Evolutionary conservation across 169 alveolate species (phyloP), one percentile per base, ranked within the genome.

Genomic region (Cryptosporidium sp.): DNA sequence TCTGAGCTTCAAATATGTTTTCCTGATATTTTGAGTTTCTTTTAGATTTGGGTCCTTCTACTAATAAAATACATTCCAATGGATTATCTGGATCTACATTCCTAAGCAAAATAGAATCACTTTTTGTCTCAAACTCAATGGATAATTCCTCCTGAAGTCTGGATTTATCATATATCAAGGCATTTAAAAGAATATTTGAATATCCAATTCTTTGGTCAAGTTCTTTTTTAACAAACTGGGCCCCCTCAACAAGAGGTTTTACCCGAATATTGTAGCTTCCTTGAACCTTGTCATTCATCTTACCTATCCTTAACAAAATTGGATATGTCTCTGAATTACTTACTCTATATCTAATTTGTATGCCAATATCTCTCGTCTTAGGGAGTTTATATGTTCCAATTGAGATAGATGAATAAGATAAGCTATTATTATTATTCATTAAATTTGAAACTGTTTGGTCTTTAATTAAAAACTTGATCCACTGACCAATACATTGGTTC

Each of bases 81-180:
- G 53, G 80, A 65, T 80, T 31, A 21, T 60, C 5, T 37, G 89
- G 42, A 45, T 60, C 18, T 9, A 80, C 42, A 65, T 80, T 67
- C 21, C 60, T 35, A 12, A 80, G 56, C 18, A 80, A 7, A n/a
- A 80, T 62, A 23, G 80, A 80, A 35, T 80, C 60, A 3, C 58
- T 62, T 62, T 44, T 48, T 16, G 42, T 9, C 16, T 80, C 89
- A 44, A 44, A 80, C 62, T 60, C 73, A 0, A 80, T 44, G 4
- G 33, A 42, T 3, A 80, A 31, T 4, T 80, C 42, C 39, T 33
- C 80, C n/a, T 80, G 89, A 3, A 61, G 23, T 42, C 7, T 61
- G 9, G 89, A 80, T 31, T 60, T 73, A 42, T 73, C 86, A 56
- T 73, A 73, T 3, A 73, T 73, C 18, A 73, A 62, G 3, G 86